phyloP scores from a whole-genome alignment of 805 yeast genomes.

The Metschnikowia continentalis region DNA sequence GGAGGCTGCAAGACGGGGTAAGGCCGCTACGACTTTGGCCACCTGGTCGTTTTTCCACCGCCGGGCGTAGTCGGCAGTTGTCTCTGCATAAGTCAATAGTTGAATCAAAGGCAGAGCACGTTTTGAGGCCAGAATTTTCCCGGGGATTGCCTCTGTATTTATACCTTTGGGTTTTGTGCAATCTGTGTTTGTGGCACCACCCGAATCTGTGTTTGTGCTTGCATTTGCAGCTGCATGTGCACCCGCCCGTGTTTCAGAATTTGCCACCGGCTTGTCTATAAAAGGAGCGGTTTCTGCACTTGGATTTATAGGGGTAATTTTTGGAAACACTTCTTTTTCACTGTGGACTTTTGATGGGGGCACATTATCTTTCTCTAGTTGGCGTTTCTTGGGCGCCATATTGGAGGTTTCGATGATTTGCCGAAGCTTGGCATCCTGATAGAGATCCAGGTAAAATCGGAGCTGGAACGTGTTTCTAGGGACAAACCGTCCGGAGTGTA shows the following conservation, averaged over 20 bases:
- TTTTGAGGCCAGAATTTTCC: background rate
- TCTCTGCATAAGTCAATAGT: background rate
- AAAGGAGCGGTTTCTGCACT: background rate
- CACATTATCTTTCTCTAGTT: background rate
- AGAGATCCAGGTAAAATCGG: background rate
- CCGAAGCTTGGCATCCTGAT: constrained; percentile 26
- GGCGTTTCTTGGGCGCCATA: constrained; percentile 21
- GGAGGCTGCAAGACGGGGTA: constrained; percentile 1
- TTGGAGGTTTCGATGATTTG: constrained; percentile 36
- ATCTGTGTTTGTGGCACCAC: background rate
- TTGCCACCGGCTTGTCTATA: constrained; percentile 1
- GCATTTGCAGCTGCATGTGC: constrained; percentile 6
- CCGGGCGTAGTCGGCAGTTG: background rate
- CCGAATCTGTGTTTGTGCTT: constrained; percentile 8
- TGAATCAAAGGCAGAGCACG: background rate
- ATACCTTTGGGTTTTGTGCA: background rate
- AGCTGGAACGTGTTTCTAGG: background rate
- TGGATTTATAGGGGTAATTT: background rate
- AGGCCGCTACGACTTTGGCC: background rate
- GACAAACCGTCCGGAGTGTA: background rate
- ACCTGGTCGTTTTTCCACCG: background rate
- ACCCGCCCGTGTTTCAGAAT: background rate
- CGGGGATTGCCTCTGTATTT: background rate
- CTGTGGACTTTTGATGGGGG: background rate
- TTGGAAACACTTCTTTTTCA: background rate